Conservation (phyloP, 176 grass and related monocot genomes). For the Cenchrus purpureus region DNA sequence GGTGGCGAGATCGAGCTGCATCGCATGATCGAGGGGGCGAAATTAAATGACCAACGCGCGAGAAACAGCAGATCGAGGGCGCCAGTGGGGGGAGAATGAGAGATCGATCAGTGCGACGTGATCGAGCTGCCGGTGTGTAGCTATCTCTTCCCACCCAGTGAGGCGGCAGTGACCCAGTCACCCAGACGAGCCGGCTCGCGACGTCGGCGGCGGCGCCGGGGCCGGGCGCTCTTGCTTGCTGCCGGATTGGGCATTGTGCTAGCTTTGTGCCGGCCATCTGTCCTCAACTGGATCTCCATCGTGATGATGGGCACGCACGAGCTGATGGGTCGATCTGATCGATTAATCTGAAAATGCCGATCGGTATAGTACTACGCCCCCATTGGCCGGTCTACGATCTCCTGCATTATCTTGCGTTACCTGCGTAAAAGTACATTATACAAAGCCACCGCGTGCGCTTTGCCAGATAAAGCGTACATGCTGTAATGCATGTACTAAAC, state of each 20-base stretch:
- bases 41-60: neutral
- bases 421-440: neutral
- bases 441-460: neutral
- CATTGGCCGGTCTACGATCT: neutral
- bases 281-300: neutral
- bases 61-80: neutral
- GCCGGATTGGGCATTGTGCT: too few species aligned
- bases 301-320: neutral
- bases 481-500: neutral
- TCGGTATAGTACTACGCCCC: too few species aligned
- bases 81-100: neutral
- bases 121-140: neutral
- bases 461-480: too few species aligned
- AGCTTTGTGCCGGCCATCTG: neutral
- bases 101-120: constrained; percentile 19
- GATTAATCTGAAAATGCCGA: too few species aligned
- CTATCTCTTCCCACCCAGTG: neutral
- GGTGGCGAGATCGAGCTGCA: neutral
- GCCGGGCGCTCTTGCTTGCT: neutral
- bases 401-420: constrained; percentile 1
- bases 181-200: neutral
- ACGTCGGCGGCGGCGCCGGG: neutral
- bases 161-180: too few species aligned
- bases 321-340: neutral
- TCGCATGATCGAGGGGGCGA: neutral